Percentiles rank a stretch among this genome's conserved stretches.
Evolutionary conservation across 495 filamentous ascomycete genomes (phyloP).

Genomic region (Penicillium taxi): DNA sequence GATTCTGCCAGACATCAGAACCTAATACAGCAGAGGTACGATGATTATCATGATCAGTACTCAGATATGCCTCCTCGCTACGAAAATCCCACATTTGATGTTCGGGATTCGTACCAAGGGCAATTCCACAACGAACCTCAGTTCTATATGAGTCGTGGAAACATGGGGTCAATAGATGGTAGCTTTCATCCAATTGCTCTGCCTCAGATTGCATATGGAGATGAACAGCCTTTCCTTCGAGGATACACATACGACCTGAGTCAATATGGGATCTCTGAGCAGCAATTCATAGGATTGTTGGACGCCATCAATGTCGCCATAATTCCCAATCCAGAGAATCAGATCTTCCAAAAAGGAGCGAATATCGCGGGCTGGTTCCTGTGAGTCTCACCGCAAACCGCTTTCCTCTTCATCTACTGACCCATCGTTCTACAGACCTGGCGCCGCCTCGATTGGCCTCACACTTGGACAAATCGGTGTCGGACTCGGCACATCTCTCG

Average conservation of each 20-base stretch:
- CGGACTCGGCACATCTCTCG: not conserved
- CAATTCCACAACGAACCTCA: not conserved
- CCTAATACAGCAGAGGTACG: slow-evolving; percentile 1
- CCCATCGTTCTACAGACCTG: slow-evolving; percentile 1
- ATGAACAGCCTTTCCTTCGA: slow-evolving; percentile 2
- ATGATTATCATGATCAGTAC: not conserved
- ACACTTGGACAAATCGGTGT: slow-evolving; percentile 1
- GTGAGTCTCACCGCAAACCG: not conserved
- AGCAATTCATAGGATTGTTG: not conserved
- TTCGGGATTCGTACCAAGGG: not conserved
- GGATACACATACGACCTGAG: not conserved
- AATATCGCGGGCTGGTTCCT: slow-evolving; percentile 2
- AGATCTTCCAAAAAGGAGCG: slow-evolving; percentile 3
- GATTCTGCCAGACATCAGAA: not conserved
- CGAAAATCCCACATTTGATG: not conserved
- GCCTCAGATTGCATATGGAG: slow-evolving; percentile 1
- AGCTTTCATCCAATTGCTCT: not conserved
- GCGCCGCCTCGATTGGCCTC: not conserved
- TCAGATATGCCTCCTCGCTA: not conserved
- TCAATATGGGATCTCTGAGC: slow-evolving; percentile 1
- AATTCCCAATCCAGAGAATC: slow-evolving; percentile 2
- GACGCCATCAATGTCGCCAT: slow-evolving; percentile 4
- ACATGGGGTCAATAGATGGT: not conserved
- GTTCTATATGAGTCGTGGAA: not conserved
- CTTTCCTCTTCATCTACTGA: not conserved